Conservation (phyloP, 768 basidiomycete species). For the Lanmaoa pseudosensibilis region DNA sequence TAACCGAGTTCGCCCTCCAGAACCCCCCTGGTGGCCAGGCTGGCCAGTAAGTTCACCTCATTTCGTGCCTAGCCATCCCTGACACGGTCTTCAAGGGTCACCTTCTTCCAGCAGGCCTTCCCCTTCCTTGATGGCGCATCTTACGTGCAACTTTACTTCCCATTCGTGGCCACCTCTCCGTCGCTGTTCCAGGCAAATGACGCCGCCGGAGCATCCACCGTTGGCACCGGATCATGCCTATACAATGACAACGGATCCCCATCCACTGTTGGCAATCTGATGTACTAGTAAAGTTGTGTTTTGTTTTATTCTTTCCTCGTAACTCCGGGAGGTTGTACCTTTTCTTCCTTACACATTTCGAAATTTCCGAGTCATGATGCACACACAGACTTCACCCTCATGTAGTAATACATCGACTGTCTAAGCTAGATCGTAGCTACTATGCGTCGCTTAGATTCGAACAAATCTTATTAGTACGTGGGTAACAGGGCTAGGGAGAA, state of each 20-base stretch:
- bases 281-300: constrained; percentile 9
- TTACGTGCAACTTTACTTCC: constrained; percentile 39
- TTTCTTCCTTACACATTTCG: background rate
- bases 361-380: background rate
- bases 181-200: constrained; percentile 25
- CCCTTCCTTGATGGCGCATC: constrained; percentile 34
- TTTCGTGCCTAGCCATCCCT: background rate
- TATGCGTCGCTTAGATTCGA: background rate
- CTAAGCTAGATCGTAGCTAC: background rate
- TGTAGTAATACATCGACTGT: no score
- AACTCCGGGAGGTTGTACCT: background rate
- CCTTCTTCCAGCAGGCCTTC: constrained; percentile 36
- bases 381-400: no score
- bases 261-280: constrained; percentile 28
- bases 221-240: constrained; percentile 35
- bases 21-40: constrained; percentile 33
- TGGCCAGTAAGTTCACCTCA: constrained; percentile 26
- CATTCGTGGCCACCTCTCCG: constrained; percentile 37
- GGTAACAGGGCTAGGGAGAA: background rate
- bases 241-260: constrained; percentile 31
- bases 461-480: background rate
- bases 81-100: constrained; percentile 21
- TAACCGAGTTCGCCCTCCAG: constrained; percentile 36
- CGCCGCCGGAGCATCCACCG: constrained; percentile 4
- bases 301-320: background rate